Evolutionary conservation across 1,284 basidiomycete genomes (phyloP), one percentile per base, ranked within the genome.

Genomic region (Testicularia cyperi): DNA sequence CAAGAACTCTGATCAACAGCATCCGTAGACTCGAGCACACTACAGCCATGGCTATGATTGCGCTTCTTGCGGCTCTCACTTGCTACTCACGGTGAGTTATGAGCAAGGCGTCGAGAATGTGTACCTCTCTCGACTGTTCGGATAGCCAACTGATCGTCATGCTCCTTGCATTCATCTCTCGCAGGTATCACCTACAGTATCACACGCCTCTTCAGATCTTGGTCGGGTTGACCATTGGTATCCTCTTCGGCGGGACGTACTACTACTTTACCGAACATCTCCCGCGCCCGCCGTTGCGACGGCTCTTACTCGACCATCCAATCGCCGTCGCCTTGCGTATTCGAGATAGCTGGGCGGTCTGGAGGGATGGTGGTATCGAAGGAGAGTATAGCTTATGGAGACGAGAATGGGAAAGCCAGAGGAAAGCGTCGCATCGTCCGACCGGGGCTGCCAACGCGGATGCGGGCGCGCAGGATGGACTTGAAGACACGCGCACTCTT

Each of bases 281-380:
- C 7, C 85, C 85, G 3, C 55, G 63, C 6, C 48, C 53, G 39
- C 51, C 49, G 1, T 31, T 80, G 2, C 83, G 86, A 34, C 65
- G 77, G 14, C 79, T 78, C 26, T 42, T 86, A 18, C 74, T 90
- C 18, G 70, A 73, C 2, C 84, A 86, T 64, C 82, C 84, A 2
- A 36, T 88, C 19, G 81, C 81, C 4, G 45, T 77, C 0, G 90
- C 86, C 83, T 77, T 88, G 24, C 82, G 85, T 26, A 78, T 91
- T 24, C 80, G 87, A 36, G 88, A 91, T 70, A 86, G 87, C 6
- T 91, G 88, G 88, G 81, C 80, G 4, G 80, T 89, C 1, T 91
- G 87, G 84, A 58, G 74, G 29, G 88, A 85, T 74, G 86, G 85
- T 19, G 86, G 86, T 7, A 80, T 81, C 18, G 86, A 86, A 68